Base-by-base conservation (phyloP, 2,329 filamentous ascomycete genomes). In the Apiospora phragmitis region DNA sequence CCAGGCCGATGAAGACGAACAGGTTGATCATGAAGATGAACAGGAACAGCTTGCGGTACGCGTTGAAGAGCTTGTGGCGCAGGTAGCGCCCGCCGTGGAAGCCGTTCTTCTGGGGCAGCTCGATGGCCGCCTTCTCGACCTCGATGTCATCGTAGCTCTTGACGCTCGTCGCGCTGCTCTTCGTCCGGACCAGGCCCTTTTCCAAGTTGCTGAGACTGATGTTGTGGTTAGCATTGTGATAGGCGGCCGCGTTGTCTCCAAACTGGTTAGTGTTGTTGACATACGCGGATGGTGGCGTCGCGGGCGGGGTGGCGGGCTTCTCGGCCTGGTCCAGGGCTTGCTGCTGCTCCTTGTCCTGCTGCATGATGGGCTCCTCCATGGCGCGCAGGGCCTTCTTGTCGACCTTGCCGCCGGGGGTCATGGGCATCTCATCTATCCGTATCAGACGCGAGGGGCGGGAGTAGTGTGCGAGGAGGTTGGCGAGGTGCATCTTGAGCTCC, bases 1-100 rank as follows among this genome's bases (percentile, higher is more conserved):
- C 79, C 32, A 84, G 81, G 18, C 79, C 82, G 2, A 81, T 78
- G 32, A 51, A 59, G 49, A 49, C 67, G 41, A 68, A 49, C 9
- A 55, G 16, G 67, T 68, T 68, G 67, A 68, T 68, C 43, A 35
- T 68, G 67, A 68, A 51, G 35, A 68, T 49, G 47, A 68, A 68
- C 11, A 68, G 21, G 67, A 68, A 68, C 45, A 68, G 67, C 67
- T 68, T 68, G 45, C 67, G 45, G 67, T 68, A 68, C 3, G 67
- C 67, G n/a, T 68, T 68, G 67, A 68, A 49, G 16, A 45, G 43
- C 67, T 68, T 68, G 67, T 68, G 21, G 16, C 67, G 67, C 47
- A 68, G 18, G 4, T 49, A 68, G 4, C 67, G 67, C 1, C 49
- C 45, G 21, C 67, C 67, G 45, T 68, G 67, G 45, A 51, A 68